Conservation (phyloP, 495 filamentous ascomycete species). For the Schizothecium vesticola region DNA sequence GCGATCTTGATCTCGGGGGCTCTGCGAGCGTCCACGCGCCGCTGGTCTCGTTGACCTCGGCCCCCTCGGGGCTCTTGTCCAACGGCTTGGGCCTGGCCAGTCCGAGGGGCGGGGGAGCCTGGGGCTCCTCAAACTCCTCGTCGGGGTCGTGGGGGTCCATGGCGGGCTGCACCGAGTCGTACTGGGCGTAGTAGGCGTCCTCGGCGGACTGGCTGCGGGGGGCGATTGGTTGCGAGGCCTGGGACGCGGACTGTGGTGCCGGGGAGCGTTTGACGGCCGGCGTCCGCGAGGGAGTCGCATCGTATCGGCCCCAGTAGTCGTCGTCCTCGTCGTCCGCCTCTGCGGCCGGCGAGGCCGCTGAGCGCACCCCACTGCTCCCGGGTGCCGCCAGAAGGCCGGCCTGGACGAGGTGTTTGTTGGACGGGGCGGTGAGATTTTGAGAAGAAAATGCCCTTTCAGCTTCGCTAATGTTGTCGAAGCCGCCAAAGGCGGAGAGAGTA, state of each 20-base stretch:
- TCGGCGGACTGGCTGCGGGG: conserved; percentile 47
- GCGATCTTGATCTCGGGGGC: conserved; percentile 37
- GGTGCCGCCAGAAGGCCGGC: neutral
- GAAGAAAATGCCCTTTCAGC: conserved; percentile 39
- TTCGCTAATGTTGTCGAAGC: conserved; percentile 33
- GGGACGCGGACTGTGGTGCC: conserved; percentile 37
- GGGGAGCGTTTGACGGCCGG: conserved; percentile 62
- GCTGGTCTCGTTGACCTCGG: conserved; percentile 22
- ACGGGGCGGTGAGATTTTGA: conserved; percentile 23
- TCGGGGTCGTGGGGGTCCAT: conserved; percentile 84
- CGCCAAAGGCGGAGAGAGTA: conserved; percentile 36
- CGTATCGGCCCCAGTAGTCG: conserved; percentile 92
- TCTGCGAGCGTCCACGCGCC: conserved; percentile 35
- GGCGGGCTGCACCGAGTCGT: conserved; percentile 81
- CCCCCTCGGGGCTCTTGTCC: conserved; percentile 13
- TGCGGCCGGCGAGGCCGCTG: conserved; percentile 29
- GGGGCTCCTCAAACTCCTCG: conserved; percentile 44
- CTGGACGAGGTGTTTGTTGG: conserved; percentile 1
- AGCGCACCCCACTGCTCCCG: conserved; percentile 11
- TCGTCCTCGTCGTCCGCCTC: conserved; percentile 71
- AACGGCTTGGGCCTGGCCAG: conserved; percentile 21
- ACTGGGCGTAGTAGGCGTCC: conserved; percentile 79
- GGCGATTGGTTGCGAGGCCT: neutral
- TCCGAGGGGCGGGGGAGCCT: conserved; percentile 34
- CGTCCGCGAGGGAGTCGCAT: conserved; percentile 72